These are phyloP conservation scores for Cytospora paraplurivora DNA, from an alignment of 2,329 filamentous ascomycete genomes.

Conservation along the genomic window DNA sequence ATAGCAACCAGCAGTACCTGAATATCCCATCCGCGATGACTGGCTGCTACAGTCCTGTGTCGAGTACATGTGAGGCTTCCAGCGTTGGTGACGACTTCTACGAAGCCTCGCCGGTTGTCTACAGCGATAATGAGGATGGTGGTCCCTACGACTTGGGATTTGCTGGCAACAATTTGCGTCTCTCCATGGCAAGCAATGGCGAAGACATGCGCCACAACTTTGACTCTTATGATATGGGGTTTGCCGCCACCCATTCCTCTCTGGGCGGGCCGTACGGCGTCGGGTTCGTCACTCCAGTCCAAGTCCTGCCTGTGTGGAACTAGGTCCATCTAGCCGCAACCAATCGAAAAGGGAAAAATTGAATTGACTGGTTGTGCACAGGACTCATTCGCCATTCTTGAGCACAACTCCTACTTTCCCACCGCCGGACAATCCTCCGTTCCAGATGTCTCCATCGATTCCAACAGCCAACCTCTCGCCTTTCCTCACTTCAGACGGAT, in stretches of 20 bases:
- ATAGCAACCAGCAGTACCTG: constrained; percentile 58
- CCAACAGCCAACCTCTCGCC: constrained; percentile 46
- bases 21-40: constrained; percentile 65
- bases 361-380: constrained; percentile 57
- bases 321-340: constrained; percentile 49
- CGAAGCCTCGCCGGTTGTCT: constrained; percentile 53
- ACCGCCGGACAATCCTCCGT: constrained; percentile 45
- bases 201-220: constrained; percentile 15
- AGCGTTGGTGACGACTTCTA: constrained; percentile 43
- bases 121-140: constrained; percentile 64
- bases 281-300: constrained; percentile 66
- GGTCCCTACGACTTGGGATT: constrained; percentile 52
- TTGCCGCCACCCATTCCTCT: constrained; percentile 48
- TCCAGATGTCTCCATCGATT: constrained; percentile 41
- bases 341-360: constrained; percentile 44
- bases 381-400: constrained; percentile 44
- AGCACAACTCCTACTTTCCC: constrained; percentile 49
- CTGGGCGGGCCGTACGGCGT: constrained; percentile 52
- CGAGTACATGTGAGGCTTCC: constrained; percentile 54
- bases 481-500: constrained; percentile 47
- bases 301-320: constrained; percentile 64
- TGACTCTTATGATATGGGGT: constrained; percentile 34
- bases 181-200: constrained; percentile 44
- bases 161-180: constrained; percentile 48
- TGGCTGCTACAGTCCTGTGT: constrained; percentile 62